Percentiles rank a stretch among this genome's conserved stretches.
phyloP scores from a whole-genome alignment of 2,329 filamentous ascomycete genomes.

The Cordyceps fumosorosea region DNA sequence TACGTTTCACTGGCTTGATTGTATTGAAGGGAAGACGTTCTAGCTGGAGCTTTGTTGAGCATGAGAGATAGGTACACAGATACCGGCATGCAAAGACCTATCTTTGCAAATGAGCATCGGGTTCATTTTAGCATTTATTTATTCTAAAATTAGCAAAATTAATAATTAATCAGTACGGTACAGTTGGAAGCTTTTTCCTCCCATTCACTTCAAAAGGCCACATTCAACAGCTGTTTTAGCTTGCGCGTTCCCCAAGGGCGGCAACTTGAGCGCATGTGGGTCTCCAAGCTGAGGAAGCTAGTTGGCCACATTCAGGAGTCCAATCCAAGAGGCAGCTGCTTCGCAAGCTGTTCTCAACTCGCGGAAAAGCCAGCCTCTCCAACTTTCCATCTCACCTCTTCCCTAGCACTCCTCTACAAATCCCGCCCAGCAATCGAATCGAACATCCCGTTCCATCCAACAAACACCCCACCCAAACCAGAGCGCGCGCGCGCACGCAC shows the following conservation, averaged over 20 bases:
- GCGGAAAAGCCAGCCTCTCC: not conserved
- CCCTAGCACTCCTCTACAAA: not conserved
- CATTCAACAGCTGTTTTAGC: not conserved
- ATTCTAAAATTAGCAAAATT: not conserved
- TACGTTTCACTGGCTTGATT: not conserved
- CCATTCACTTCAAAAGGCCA: not conserved
- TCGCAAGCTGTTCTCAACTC: slow-evolving; percentile 10
- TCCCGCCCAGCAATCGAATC: not conserved
- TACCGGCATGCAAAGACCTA: not conserved
- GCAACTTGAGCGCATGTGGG: slow-evolving; percentile 2
- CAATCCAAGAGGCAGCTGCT: not conserved
- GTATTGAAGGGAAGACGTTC: not conserved
- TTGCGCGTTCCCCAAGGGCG: not conserved
- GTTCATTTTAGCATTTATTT: not conserved
- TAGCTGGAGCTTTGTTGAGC: not conserved
- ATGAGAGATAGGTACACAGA: not conserved
- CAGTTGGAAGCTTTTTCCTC: no score
- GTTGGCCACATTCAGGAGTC: slow-evolving; percentile 11
- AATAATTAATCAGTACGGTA: no score
- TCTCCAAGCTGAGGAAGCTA: not conserved
- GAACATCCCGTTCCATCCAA: not conserved
- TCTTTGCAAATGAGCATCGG: not conserved
- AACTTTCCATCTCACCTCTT: not conserved
- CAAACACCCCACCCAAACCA: not conserved
- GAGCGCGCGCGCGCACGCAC: not conserved